Base-by-base conservation (phyloP, 1,284 basidiomycete species). In the Cryptococcus sp. region DNA sequence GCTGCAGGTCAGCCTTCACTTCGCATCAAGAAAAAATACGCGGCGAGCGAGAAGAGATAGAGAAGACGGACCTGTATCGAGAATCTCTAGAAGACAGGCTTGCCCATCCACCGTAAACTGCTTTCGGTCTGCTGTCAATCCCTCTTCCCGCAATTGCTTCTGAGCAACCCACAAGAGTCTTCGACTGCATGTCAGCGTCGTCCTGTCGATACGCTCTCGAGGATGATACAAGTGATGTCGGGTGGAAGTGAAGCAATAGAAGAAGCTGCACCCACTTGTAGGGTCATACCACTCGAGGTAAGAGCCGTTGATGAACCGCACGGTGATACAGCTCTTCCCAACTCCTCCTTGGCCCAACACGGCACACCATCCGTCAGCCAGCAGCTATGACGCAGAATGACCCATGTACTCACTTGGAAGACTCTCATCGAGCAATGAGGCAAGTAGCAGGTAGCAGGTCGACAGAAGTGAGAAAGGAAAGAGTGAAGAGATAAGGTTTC, bases 301-400 rank as follows among this genome's bases (percentile, higher is more conserved):
- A 11, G 51, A 56, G 12, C 61, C 61, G 36, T 61, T 60, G 49
- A 68, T 59, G 48, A 69, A 66, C 21, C 62, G 55, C 6, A 65
- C 57, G 23, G 64, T 65, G 11, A 68, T 23, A 10, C 65, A 58
- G 7, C 51, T 53, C 52, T 70, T 70, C 7, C 68, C 68, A 5
- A 70, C 66, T 11, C 68, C 68, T 35, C 65, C 64, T 5, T 58
- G 51, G n/a, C 66, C 63, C 58, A 68, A 59, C 7, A 67, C 62
- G 2, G 60, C 63, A 37, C 56, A 56, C 62, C 65, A 39, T 14
- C 4, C 25, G 10, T n/a, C 5, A 14, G 28, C 14, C 14, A 7
- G 9, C 28, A 7, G 28, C 14, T 31, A 31, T 31, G 14, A 7
- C 28, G 14, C 28, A 7, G 9, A n/a, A n/a, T 31, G 9, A 7